Base-by-base conservation (phyloP, 2,329 filamentous ascomycete species). In the Fusarium temperatum region DNA sequence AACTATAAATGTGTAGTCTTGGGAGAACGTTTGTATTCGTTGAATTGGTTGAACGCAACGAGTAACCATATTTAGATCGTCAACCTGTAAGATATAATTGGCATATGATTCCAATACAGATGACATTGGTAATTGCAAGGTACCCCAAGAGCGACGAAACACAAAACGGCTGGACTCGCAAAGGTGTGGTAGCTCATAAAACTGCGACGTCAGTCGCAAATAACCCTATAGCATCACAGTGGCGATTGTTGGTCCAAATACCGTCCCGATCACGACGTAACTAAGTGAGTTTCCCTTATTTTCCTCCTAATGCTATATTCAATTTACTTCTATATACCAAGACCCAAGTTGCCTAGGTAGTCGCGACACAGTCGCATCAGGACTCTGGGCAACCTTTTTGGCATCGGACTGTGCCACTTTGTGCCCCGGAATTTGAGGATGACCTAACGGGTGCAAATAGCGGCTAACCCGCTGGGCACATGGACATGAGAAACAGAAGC, bases 381-480 rank as follows among this genome's bases (percentile, higher is more conserved):
- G 26, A 18, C 56, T 68, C 47, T 48, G 66, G 55, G 50, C 70
- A 56, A 63, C 47, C 47, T 28, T 63, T 75, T 74, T 75, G 58
- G 57, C 58, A 66, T 62, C 62, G 62, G 69, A 36, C 50, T 63
- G 64, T 65, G 59, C 63, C 63, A 50, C 68, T 66, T 64, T 72
- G 66, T 76, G 75, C 70, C 67, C 72, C 70, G 59, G 63, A 55
- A 70, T 64, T 63, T 41, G 65, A 58, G 64, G 63, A 74, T 74
- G 63, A 76, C 67, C 61, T 72, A 75, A 69, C 63, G 67, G 70
- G 63, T 75, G 67, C 55, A 57, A 69, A 72, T 66, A 63, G 59
- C 51, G 59, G 63, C 63, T 57, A 70, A 47, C 63, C 76, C 59
- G 36, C 64, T 57, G 44, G 60, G 36, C 53, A 42, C 67, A 78